These are phyloP conservation scores for Cajanus cajan DNA, from an alignment of 306 rosid species.

Conservation along the genomic window DNA sequence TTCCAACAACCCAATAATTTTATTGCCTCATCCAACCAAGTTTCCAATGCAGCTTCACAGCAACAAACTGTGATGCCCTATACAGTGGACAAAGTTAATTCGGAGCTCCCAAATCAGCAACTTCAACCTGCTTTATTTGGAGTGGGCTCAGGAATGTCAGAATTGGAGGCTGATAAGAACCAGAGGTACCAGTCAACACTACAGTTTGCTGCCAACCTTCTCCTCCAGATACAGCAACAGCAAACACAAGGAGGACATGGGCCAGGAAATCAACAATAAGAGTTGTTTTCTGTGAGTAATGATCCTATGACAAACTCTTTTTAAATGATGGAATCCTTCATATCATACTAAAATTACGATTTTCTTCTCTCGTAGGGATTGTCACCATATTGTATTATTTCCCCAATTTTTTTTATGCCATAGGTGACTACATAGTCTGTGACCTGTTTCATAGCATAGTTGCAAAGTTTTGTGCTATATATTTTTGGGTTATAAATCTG, in stretches of 20 bases:
- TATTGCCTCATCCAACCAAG: conserved; percentile 45
- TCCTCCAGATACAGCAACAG: conserved; percentile 76
- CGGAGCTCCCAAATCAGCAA: conserved; percentile 64
- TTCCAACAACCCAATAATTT: conserved; percentile 49
- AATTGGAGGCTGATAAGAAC: conserved; percentile 73
- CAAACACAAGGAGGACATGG: conserved; percentile 55
- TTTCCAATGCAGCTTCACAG: conserved; percentile 47
- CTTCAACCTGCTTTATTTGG: conserved; percentile 58
- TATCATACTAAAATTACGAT: not conserved
- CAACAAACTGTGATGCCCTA: conserved; percentile 44
- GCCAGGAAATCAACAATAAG: conserved; percentile 67
- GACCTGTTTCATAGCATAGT: not conserved
- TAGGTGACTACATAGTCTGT: not conserved
- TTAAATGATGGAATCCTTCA: conserved; percentile 16
- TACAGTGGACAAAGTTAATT: conserved; percentile 45
- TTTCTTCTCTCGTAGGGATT: not conserved
- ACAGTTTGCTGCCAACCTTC: conserved; percentile 79
- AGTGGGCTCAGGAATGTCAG: conserved; percentile 50
- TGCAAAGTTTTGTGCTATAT: not conserved
- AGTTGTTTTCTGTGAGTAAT: conserved; percentile 44
- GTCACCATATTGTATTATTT: not conserved
- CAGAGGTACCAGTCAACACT: conserved; percentile 76
- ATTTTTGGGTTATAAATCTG: not conserved
- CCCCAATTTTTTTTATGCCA: not conserved
- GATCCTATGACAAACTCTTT: conserved; percentile 21